Conservation (phyloP, 805 yeast genomes). For the Candida patagonica region DNA sequence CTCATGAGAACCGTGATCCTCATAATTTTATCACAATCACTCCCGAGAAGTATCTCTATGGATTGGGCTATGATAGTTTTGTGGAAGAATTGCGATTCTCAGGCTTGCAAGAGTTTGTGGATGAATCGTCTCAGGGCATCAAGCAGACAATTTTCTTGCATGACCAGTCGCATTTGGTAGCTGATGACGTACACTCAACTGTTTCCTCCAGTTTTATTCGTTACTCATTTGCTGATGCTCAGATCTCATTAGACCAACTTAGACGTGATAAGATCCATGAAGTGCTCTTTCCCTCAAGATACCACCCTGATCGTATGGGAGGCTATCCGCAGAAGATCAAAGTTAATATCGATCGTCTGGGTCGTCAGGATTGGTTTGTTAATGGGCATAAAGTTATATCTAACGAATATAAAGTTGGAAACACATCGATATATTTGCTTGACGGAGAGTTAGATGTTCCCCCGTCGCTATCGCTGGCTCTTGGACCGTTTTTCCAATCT, state of each 20-base stretch:
- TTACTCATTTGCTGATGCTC: constrained; percentile 55
- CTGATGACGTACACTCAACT: neutral
- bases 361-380: constrained; percentile 29
- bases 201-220: constrained; percentile 30
- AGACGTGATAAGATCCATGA: constrained; percentile 1
- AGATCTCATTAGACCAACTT: constrained; percentile 26
- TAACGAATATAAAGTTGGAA: constrained; percentile 43
- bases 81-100: constrained; percentile 65
- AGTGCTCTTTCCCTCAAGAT: constrained; percentile 15
- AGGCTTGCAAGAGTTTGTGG: constrained; percentile 42
- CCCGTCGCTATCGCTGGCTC: constrained; percentile 48
- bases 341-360: constrained; percentile 28
- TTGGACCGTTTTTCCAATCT: constrained; percentile 56
- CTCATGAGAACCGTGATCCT: constrained; percentile 6
- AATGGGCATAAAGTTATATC: constrained; percentile 48
- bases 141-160: constrained; percentile 59
- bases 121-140: constrained; percentile 35
- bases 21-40: constrained; percentile 32
- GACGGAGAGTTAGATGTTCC: constrained; percentile 59
- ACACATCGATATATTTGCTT: constrained; percentile 56
- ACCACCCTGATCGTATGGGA: constrained; percentile 43
- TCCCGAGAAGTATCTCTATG: constrained; percentile 49
- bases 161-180: no score
- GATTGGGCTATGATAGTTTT: constrained; percentile 49
- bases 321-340: constrained; percentile 56